These are phyloP conservation scores for Camelina laxa DNA, from an alignment of 345 rosid species.

Conservation along the genomic window DNA sequence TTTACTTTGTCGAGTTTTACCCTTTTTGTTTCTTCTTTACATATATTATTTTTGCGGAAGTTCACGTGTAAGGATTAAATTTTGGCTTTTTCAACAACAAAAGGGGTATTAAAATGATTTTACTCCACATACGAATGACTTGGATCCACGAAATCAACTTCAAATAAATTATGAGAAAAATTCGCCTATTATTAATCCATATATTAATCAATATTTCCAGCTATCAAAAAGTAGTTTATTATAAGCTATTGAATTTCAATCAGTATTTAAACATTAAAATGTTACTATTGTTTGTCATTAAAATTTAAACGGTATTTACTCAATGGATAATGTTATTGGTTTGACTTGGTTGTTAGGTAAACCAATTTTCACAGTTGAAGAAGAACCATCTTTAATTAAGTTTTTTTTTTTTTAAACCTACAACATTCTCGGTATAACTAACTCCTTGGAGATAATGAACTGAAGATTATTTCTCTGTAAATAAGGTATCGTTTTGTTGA, in stretches of 20 bases:
- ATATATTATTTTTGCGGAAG: background rate
- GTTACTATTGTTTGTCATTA: background rate
- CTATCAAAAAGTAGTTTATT: background rate
- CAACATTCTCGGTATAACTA: background rate
- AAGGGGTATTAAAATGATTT: background rate
- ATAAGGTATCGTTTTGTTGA: no score
- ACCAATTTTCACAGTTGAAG: no score
- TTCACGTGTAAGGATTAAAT: conserved; percentile 33
- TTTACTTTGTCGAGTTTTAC: conserved; percentile 34
- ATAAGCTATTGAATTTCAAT: conserved; percentile 10
- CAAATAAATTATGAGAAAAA: background rate
- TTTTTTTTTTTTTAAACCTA: background rate
- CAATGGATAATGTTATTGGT: background rate
- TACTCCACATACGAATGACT: conserved; percentile 37
- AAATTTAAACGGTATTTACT: background rate
- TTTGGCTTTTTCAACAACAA: conserved; percentile 40
- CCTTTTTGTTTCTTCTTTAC: background rate
- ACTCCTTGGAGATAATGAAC: background rate
- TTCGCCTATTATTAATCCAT: background rate
- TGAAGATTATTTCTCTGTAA: no score
- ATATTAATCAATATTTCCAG: conserved; percentile 15
- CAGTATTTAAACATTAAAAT: background rate
- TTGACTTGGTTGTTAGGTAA: background rate
- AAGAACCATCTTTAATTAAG: background rate
- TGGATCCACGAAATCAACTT: conserved; percentile 41